Conservation (phyloP, 805 yeast genomes). For the Ogataea degrootiae region DNA sequence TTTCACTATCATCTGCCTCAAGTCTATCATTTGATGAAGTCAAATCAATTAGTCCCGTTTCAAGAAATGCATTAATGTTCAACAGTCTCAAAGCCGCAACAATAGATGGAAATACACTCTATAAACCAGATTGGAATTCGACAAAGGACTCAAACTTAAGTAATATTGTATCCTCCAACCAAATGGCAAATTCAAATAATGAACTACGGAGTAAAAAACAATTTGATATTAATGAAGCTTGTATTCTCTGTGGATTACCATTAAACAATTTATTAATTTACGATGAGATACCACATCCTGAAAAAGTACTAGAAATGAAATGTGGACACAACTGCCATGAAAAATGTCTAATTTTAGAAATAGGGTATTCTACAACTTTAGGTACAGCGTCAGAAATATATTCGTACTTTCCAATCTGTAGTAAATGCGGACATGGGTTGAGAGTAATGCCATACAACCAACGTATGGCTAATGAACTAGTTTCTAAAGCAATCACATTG, state of each 20-base stretch:
- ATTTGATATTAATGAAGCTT: constrained; percentile 3
- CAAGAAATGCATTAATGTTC: too few species aligned
- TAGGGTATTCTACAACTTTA: constrained; percentile 22
- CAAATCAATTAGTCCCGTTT: too few species aligned
- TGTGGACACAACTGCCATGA: constrained; percentile 59
- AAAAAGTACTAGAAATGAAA: constrained; percentile 39
- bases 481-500: constrained; percentile 12
- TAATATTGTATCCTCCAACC: background rate
- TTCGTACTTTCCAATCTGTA: constrained; percentile 24
- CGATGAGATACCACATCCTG: constrained; percentile 30
- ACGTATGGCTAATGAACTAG: constrained; percentile 14
- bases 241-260: constrained; percentile 46
- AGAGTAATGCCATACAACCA: constrained; percentile 23
- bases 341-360: constrained; percentile 45
- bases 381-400: constrained; percentile 2
- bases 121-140: background rate
- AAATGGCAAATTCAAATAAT: background rate
- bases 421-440: constrained; percentile 13
- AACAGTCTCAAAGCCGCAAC: background rate
- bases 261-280: constrained; percentile 38
- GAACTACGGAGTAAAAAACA: constrained; percentile 1
- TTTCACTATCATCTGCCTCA: too few species aligned
- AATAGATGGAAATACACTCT: background rate
- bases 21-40: too few species aligned
- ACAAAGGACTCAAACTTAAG: background rate